These are phyloP conservation scores for Henningerozyma blattae DNA, from an alignment of 805 yeast genomes.

Conservation along the genomic window DNA sequence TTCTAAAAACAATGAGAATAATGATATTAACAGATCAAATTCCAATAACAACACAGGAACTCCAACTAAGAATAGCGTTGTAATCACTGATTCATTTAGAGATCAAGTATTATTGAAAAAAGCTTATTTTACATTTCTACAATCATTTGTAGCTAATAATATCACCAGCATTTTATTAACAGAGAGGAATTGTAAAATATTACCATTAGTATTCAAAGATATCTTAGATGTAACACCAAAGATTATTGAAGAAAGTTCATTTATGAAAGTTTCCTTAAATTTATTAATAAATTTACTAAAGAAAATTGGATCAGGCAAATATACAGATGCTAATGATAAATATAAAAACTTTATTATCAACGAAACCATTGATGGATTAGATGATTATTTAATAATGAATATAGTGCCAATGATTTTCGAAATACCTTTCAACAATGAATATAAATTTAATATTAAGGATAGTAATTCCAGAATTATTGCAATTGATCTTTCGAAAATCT, in stretches of 20 bases:
- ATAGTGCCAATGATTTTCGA: slow-evolving; percentile 61
- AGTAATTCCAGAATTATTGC: slow-evolving; percentile 69
- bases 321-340: slow-evolving; percentile 48
- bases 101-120: slow-evolving; percentile 58
- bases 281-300: slow-evolving; percentile 52
- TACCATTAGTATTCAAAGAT: slow-evolving; percentile 50
- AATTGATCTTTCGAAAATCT: slow-evolving; percentile 58
- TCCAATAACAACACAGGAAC: slow-evolving; percentile 1
- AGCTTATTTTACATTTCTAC: slow-evolving; percentile 56
- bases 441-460: slow-evolving; percentile 53
- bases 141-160: slow-evolving; percentile 63
- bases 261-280: slow-evolving; percentile 57
- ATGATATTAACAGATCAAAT: slow-evolving; percentile 2
- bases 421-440: slow-evolving; percentile 59
- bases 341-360: slow-evolving; percentile 28
- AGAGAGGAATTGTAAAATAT: slow-evolving; percentile 45
- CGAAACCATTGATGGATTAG: slow-evolving; percentile 51
- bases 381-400: slow-evolving; percentile 56
- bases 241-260: slow-evolving; percentile 48
- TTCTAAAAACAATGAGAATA: slow-evolving; percentile 28
- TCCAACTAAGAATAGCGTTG: slow-evolving; percentile 15
- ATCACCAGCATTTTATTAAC: slow-evolving; percentile 67
- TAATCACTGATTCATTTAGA: slow-evolving; percentile 49
- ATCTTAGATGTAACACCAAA: slow-evolving; percentile 50
- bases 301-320: slow-evolving; percentile 57